phyloP scores from a whole-genome alignment of 306 rosid genomes.

The Acacia acuminata region DNA sequence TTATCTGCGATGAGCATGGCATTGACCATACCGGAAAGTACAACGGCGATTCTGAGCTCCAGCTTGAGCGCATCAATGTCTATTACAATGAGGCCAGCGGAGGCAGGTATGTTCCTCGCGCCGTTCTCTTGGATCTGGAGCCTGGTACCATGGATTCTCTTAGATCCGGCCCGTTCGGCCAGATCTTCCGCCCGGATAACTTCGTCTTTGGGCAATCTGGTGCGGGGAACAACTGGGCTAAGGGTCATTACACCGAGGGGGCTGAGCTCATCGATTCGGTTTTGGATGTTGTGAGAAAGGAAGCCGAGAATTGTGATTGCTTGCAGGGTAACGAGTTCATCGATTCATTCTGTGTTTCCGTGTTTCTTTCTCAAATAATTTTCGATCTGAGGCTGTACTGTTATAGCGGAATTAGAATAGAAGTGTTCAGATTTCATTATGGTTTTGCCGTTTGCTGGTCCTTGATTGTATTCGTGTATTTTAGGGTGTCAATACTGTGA shows the following conservation, averaged over 20 bases:
- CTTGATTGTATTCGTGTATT: background rate
- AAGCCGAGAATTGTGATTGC: conserved; percentile 77
- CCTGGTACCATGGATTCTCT: conserved; percentile 67
- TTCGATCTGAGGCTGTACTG: background rate
- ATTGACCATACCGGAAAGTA: conserved; percentile 59
- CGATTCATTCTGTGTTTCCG: background rate
- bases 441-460: background rate
- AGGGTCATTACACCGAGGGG: conserved; percentile 66
- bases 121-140: conserved; percentile 71
- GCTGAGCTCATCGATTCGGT: conserved; percentile 67
- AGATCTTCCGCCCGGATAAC: conserved; percentile 68
- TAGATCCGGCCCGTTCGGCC: conserved; percentile 57
- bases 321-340: conserved; percentile 48
- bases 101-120: conserved; percentile 69
- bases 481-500: background rate
- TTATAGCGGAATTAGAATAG: background rate
- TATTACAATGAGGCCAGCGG: conserved; percentile 65
- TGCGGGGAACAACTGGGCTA: conserved; percentile 65
- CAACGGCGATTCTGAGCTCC: conserved; percentile 59
- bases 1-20: conserved; percentile 66
- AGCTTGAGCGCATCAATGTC: conserved; percentile 63
- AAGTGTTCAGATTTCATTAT: background rate
- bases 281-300: conserved; percentile 68
- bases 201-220: conserved; percentile 74
- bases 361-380: background rate